These are phyloP conservation scores for Cyberlindnera subsufficiens DNA, from an alignment of 805 yeast species.

Conservation along the genomic window DNA sequence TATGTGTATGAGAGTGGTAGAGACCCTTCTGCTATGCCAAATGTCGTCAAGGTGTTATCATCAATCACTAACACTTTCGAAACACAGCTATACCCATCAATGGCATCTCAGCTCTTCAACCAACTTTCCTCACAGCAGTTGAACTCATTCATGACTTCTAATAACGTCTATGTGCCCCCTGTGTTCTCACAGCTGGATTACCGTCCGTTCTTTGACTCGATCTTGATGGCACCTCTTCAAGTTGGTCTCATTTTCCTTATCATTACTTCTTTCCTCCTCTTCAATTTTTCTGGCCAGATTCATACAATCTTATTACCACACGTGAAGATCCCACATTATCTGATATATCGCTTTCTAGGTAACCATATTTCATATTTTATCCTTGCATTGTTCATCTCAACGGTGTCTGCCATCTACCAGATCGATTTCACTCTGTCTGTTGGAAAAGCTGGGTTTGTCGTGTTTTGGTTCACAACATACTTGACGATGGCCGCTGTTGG, in stretches of 20 bases:
- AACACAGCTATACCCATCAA: conserved; percentile 9
- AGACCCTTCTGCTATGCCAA: conserved; percentile 47
- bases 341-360: conserved; percentile 45
- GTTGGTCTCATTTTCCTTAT: conserved; percentile 71
- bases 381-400: conserved; percentile 50
- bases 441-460: conserved; percentile 67
- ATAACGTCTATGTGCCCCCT: conserved; percentile 25
- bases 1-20: conserved; percentile 57
- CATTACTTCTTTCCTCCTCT: conserved; percentile 67
- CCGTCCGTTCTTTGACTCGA: conserved; percentile 44
- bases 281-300: conserved; percentile 49
- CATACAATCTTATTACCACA: conserved; percentile 45
- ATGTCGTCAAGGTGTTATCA: conserved; percentile 38
- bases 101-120: conserved; percentile 25
- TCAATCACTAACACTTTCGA: conserved; percentile 29
- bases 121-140: conserved; percentile 23
- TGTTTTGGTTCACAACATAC: conserved; percentile 65
- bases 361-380: conserved; percentile 51
- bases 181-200: conserved; percentile 35
- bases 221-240: conserved; percentile 60
- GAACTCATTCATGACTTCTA: conserved; percentile 14
- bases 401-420: conserved; percentile 65
- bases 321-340: conserved; percentile 37
- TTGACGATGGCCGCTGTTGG: conserved; percentile 75
- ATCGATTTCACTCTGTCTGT: conserved; percentile 51